Percentiles rank a stretch among this genome's conserved stretches.
These are phyloP conservation scores for Mucor lusitanicus DNA, from an alignment of 371 early-diverging fungal genomes.

Conservation along the genomic window DNA sequence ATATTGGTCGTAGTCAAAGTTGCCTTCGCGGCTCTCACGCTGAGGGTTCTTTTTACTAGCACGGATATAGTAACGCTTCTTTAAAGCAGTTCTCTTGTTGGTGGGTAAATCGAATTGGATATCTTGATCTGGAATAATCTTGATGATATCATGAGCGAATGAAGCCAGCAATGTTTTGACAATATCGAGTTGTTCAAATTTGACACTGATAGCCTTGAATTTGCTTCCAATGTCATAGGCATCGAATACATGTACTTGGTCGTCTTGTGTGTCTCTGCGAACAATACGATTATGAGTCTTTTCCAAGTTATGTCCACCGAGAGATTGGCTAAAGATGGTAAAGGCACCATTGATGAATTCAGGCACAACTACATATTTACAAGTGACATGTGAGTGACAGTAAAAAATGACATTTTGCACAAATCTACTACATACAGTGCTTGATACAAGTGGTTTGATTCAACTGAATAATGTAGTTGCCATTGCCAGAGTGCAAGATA, in stretches of 20 bases:
- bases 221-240: slow-evolving; percentile 30
- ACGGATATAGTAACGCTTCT: slow-evolving; percentile 26
- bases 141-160: slow-evolving; percentile 27
- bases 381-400: background rate
- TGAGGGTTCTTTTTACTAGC: slow-evolving; percentile 3
- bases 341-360: slow-evolving; percentile 33
- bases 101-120: slow-evolving; percentile 38
- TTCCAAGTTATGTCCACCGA: slow-evolving; percentile 7
- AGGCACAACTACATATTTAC: slow-evolving; percentile 36
- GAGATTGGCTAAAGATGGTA: slow-evolving; percentile 15
- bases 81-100: slow-evolving; percentile 5
- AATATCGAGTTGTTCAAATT: slow-evolving; percentile 30
- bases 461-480: slow-evolving; percentile 40
- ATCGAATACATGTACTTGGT: slow-evolving; percentile 31
- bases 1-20: slow-evolving; percentile 13
- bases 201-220: slow-evolving; percentile 39
- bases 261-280: slow-evolving; percentile 19
- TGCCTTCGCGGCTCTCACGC: slow-evolving; percentile 1
- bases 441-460: slow-evolving; percentile 27
- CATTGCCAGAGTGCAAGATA: slow-evolving; percentile 16
- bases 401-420: background rate
- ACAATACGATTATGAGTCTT: slow-evolving; percentile 17
- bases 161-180: slow-evolving; percentile 7
- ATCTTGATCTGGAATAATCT: slow-evolving; percentile 41
- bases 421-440: slow-evolving; percentile 24